Evolutionary conservation across 345 rosid species (phyloP).

Genomic region (Bretschneidera sinensis): DNA sequence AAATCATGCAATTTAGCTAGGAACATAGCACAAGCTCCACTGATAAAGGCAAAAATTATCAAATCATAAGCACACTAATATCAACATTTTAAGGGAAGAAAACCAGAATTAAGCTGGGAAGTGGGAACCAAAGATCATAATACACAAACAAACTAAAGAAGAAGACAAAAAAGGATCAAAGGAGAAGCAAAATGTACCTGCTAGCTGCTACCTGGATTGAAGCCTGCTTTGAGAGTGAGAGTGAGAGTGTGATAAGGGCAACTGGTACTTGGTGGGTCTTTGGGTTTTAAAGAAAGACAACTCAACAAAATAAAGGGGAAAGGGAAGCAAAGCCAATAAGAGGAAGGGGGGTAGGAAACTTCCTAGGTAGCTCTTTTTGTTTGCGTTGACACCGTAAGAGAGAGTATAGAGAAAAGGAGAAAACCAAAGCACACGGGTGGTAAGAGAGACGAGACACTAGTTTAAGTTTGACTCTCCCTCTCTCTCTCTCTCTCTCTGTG

Average conservation of each 20-base stretch:
- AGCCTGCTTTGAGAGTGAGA: conserved; percentile 15
- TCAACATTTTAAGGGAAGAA: conserved; percentile 5
- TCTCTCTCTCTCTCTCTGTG: conserved; percentile 1
- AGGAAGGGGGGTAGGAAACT: conserved; percentile 55
- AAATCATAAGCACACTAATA: no score
- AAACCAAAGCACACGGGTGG: conserved; percentile 18
- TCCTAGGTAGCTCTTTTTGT: conserved; percentile 40
- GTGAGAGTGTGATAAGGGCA: conserved; percentile 1
- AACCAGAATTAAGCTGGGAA: background rate
- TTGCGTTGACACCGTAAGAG: conserved; percentile 59
- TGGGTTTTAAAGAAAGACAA: conserved; percentile 31
- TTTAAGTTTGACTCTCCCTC: conserved; percentile 18
- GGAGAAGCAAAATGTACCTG: conserved; percentile 17
- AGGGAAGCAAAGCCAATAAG: conserved; percentile 20
- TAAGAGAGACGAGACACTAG: conserved; percentile 1
- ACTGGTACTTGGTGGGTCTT: conserved; percentile 12
- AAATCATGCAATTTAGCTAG: background rate
- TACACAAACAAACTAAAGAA: background rate
- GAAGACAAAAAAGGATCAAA: conserved; percentile 3
- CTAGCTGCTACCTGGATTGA: conserved; percentile 1
- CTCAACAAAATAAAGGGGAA: conserved; percentile 13
- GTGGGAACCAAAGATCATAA: background rate
- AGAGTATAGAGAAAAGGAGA: conserved; percentile 6
- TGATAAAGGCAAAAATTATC: background rate
- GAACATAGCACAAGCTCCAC: background rate